Evolutionary conservation across 129 eudicot species (phyloP).

Genomic region (Centella asiatica): DNA sequence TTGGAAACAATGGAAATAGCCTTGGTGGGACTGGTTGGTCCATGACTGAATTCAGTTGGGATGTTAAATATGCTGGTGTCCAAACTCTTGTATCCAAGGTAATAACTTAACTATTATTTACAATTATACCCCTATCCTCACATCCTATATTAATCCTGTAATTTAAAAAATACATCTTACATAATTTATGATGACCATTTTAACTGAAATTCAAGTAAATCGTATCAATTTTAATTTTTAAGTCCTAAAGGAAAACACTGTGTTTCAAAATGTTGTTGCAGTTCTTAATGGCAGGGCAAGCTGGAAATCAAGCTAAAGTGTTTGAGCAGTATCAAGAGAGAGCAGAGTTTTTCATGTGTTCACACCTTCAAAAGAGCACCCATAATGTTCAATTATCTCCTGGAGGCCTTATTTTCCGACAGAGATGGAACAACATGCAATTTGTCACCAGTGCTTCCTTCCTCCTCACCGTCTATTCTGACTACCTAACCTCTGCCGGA

Average conservation of each 20-base stretch:
- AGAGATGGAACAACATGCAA: constrained; percentile 92
- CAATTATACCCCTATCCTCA: neutral
- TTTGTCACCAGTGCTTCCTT: constrained; percentile 45
- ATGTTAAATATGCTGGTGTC: constrained; percentile 9
- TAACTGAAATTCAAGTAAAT: too few species aligned
- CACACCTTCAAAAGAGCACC: constrained; percentile 56
- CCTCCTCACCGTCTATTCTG: constrained; percentile 48
- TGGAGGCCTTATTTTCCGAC: constrained; percentile 52
- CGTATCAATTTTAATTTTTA: too few species aligned
- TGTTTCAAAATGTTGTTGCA: too few species aligned
- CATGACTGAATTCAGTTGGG: constrained; percentile 6
- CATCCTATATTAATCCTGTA: too few species aligned
- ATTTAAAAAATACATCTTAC: neutral
- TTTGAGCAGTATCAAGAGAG: too few species aligned
- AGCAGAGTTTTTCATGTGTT: constrained; percentile 65
- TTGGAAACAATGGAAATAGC: constrained; percentile 36
- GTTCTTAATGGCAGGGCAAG: too few species aligned
- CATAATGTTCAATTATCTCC: constrained; percentile 41
- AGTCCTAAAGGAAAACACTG: too few species aligned
- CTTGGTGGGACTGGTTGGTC: constrained; percentile 6
- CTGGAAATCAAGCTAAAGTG: too few species aligned
- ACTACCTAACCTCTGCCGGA: constrained; percentile 29
- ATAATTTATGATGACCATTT: too few species aligned
- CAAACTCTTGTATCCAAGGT: constrained; percentile 70
- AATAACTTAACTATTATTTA: constrained; percentile 12